Evolutionary conservation across 441 rosid species (phyloP).

Genomic region (Hura crepitans): DNA sequence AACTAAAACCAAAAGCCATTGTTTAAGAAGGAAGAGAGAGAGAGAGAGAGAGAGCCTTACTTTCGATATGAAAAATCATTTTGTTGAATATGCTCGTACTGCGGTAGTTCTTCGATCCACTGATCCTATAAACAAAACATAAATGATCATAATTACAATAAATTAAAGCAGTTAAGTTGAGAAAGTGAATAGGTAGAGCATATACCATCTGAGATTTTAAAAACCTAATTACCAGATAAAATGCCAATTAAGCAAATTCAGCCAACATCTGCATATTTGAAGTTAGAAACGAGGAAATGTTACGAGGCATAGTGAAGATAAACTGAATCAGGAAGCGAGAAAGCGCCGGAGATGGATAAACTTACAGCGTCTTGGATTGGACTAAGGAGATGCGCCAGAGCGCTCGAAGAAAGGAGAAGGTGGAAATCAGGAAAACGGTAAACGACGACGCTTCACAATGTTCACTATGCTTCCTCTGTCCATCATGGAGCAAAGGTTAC

Average conservation of each 20-base stretch:
- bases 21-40: background rate
- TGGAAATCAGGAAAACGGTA: no score
- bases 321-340: background rate
- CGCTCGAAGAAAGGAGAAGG: background rate
- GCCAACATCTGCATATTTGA: background rate
- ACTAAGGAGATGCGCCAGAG: background rate
- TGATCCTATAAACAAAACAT: conserved; percentile 40
- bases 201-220: conserved; percentile 7
- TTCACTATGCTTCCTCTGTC: no score
- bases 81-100: conserved; percentile 56
- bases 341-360: background rate
- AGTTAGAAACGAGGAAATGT: background rate
- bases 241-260: conserved; percentile 6
- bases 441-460: background rate
- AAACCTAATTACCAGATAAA: conserved; percentile 27
- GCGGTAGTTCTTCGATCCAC: conserved; percentile 42
- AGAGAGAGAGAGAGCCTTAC: conserved; percentile 29
- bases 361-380: background rate
- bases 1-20: background rate
- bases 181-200: background rate
- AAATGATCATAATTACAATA: background rate
- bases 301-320: background rate
- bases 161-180: background rate
- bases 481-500: no score
- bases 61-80: conserved; percentile 65